phyloP scores from a whole-genome alignment of 805 yeast genomes.

The Lipomyces starkeyi region DNA sequence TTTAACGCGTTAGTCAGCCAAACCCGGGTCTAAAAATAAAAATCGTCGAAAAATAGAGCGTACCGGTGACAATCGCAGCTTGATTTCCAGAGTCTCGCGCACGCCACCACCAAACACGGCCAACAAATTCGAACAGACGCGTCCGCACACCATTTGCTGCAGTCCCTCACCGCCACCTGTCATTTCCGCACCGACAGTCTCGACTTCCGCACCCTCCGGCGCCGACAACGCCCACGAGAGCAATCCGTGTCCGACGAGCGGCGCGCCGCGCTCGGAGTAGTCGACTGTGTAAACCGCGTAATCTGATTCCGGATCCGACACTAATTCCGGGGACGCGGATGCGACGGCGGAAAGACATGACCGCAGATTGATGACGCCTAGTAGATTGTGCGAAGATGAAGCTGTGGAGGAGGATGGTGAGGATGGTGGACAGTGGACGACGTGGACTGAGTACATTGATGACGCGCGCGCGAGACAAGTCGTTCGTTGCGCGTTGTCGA shows the following conservation, averaged over 20 bases:
- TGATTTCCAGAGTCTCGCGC: slow-evolving; percentile 44
- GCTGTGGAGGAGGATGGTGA: slow-evolving; percentile 16
- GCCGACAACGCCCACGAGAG: slow-evolving; percentile 41
- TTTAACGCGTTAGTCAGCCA: slow-evolving; percentile 1
- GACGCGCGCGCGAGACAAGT: slow-evolving; percentile 47
- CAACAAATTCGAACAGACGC: slow-evolving; percentile 40
- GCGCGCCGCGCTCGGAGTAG: slow-evolving; percentile 48
- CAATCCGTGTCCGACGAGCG: slow-evolving; percentile 51
- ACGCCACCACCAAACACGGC: slow-evolving; percentile 38
- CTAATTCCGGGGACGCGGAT: slow-evolving; percentile 48
- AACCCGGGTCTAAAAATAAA: background rate
- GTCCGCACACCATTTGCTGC: slow-evolving; percentile 38
- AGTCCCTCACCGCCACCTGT: slow-evolving; percentile 2
- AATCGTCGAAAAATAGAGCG: background rate
- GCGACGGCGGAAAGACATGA: slow-evolving; percentile 47
- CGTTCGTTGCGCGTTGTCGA: slow-evolving; percentile 44
- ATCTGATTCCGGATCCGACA: slow-evolving; percentile 44
- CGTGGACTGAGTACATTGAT: slow-evolving; percentile 38
- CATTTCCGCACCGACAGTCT: background rate
- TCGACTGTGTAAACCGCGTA: slow-evolving; percentile 51
- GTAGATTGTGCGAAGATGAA: slow-evolving; percentile 27
- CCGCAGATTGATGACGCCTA: slow-evolving; percentile 46
- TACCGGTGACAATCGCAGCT: slow-evolving; percentile 41
- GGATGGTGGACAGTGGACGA: slow-evolving; percentile 30
- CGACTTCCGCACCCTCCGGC: slow-evolving; percentile 3